Base-by-base conservation (phyloP, 2,329 filamentous ascomycete species). In the Fusarium caatingaense region DNA sequence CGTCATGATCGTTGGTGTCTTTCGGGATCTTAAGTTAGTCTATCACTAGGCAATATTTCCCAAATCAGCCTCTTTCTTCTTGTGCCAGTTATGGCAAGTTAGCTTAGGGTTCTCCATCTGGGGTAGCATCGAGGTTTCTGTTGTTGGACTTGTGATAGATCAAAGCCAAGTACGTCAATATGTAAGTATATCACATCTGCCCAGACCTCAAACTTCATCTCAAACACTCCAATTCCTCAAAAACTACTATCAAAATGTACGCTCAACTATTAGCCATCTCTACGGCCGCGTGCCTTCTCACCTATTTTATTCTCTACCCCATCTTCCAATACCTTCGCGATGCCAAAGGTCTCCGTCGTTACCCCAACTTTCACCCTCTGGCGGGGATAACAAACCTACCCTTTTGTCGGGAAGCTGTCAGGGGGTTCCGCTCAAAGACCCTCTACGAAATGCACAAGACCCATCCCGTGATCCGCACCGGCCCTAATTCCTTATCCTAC, bases 371-470 rank as follows among this genome's bases (percentile, higher is more conserved):
- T n/a, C 69, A 74, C 20, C 59, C 67, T 2, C n/a, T 76, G 11
- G 64, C 67, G 1, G 73, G 73, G 18, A 61, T 74, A 30, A 66
- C 66, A 23, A 72, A 74, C 7, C 37, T 73, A 12, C 58, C 63
- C 15, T 76, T 72, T n/a, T 73, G 41, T 10, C 12, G 60, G 16
- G 62, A 76, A 60, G 54, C 71, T 10, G 66, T 69, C 4, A 69
- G 75, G 46, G 75, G 70, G 74, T 71, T 84, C 84, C 66, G 85
- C 79, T 46, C 83, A 78, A 41, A 79, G 80, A 74, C 85, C 81
- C 57, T 84, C 78, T 21, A 83, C 79, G 81, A 83, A 62, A 72
- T 84, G 45, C 85, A 87, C 75, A 82, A 83, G 60, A 80, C 79
- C 49, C 69, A 83, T 4, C 74, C 76, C 1, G 66, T 78, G 5